Percentiles rank a stretch among this genome's conserved stretches.
These are phyloP conservation scores for Musa troglodytarum DNA, from an alignment of 176 grass and related monocot species.

Conservation along the genomic window DNA sequence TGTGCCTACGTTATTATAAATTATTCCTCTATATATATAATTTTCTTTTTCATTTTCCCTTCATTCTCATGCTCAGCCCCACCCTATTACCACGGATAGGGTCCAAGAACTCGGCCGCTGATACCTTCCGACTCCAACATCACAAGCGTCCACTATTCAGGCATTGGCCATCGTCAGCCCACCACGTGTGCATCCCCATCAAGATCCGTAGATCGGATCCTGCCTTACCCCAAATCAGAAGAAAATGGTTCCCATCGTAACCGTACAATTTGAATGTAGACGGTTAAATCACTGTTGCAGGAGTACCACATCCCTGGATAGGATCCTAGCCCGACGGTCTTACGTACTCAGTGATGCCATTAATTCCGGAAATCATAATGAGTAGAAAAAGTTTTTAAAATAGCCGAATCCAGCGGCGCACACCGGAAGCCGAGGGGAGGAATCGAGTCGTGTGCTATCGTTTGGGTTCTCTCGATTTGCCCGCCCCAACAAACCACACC, in stretches of 20 bases:
- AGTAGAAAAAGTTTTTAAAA: background rate
- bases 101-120: too few species aligned
- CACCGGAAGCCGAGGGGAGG: background rate
- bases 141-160: too few species aligned
- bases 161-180: too few species aligned
- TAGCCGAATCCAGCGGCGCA: background rate
- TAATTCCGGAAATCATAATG: background rate
- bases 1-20: too few species aligned
- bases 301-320: background rate
- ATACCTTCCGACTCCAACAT: too few species aligned
- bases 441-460: background rate
- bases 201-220: background rate
- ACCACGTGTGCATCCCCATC: too few species aligned
- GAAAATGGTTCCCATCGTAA: background rate
- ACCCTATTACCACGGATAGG: too few species aligned
- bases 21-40: too few species aligned
- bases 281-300: background rate
- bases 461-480: background rate
- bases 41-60: too few species aligned
- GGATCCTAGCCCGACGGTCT: background rate
- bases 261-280: background rate
- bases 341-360: conserved; percentile 5
- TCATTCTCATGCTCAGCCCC: too few species aligned
- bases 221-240: background rate
- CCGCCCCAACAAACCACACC: too few species aligned